Evolutionary conservation across 257 asterid species (phyloP).

Genomic region (Anisodus acutangulus): DNA sequence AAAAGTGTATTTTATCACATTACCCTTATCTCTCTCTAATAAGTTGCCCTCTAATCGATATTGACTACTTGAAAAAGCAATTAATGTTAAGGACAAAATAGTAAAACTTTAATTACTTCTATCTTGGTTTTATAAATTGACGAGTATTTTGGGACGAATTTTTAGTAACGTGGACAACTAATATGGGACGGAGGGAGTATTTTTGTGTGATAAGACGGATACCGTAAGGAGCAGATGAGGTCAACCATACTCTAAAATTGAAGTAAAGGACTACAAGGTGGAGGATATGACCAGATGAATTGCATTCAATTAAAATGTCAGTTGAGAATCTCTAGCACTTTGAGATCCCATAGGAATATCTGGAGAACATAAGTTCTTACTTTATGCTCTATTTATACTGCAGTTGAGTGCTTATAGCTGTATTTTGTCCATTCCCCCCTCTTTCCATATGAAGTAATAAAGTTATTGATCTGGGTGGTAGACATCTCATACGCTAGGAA

Average conservation of each 20-base stretch:
- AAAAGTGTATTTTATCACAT: too few relatives aligned
- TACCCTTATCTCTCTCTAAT: too few relatives aligned
- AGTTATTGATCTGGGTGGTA: neutral
- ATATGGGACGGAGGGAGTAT: neutral
- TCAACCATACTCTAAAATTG: conserved; percentile 4
- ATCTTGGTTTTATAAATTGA: too few relatives aligned
- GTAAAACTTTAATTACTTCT: too few relatives aligned
- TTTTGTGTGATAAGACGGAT: neutral
- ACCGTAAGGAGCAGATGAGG: neutral
- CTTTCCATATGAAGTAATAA: neutral
- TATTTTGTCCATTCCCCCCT: neutral
- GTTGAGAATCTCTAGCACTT: neutral
- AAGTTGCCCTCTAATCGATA: too few relatives aligned
- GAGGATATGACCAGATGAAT: neutral
- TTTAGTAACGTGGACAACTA: too few relatives aligned
- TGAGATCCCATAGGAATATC: neutral
- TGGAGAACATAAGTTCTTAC: neutral
- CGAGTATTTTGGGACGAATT: too few relatives aligned
- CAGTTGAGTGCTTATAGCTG: neutral
- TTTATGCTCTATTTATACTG: neutral
- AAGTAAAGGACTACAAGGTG: neutral
- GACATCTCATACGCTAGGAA: neutral
- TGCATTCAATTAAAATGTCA: conserved; percentile 4
- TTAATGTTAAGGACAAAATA: too few relatives aligned
- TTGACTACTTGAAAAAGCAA: too few relatives aligned